Conservation (phyloP, 768 basidiomycete genomes). For the Butyriboletus loyo region DNA sequence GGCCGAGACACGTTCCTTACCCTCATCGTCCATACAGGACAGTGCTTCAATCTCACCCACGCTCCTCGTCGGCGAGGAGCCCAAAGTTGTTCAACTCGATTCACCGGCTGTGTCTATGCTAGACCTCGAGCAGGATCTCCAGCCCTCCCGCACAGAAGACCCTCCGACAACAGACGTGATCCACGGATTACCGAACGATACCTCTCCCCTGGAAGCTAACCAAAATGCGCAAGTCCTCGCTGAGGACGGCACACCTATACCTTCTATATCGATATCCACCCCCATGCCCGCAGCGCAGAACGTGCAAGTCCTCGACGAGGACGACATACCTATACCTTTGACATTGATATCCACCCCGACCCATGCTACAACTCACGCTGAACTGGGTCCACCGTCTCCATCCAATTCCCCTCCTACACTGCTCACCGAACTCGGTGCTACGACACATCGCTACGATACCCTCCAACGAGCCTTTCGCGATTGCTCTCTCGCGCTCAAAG, state of each 20-base stretch:
- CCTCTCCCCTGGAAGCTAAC: background rate
- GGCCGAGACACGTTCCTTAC: background rate
- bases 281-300: background rate
- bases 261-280: background rate
- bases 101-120: conserved; percentile 21
- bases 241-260: background rate
- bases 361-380: background rate
- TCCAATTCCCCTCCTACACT: conserved; percentile 30
- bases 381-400: background rate
- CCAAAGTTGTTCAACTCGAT: background rate
- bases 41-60: conserved; percentile 1
- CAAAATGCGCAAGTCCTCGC: background rate
- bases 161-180: background rate
- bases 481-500: conserved; percentile 64
- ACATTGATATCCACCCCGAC: background rate
- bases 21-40: conserved; percentile 3
- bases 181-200: background rate
- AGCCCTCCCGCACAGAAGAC: background rate
- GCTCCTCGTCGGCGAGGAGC: conserved; percentile 13
- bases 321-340: background rate
- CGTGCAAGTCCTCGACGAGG: background rate
- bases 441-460: conserved; percentile 54
- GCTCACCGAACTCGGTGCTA: conserved; percentile 42
- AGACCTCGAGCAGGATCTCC: conserved; percentile 10
- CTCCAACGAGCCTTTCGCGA: conserved; percentile 64